Conservation (phyloP, 1,284 basidiomycete genomes). For the Acaromyces ingoldii region DNA sequence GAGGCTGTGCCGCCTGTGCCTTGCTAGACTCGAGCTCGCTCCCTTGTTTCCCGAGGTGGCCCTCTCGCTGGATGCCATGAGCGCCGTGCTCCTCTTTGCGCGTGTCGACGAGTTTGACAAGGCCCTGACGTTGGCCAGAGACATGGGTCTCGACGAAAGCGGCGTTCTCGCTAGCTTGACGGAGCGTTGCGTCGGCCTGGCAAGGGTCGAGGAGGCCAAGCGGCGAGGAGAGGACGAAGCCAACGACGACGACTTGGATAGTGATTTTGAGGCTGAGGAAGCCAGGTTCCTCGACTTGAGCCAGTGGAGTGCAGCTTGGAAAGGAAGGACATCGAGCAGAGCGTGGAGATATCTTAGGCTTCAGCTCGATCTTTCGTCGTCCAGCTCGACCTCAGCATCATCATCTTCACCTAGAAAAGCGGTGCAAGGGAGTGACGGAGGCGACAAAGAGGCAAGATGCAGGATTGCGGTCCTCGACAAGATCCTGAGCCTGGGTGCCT, state of each 20-base stretch:
- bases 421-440: constrained; percentile 60
- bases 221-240: too few relatives aligned
- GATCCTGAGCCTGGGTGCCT: constrained; percentile 64
- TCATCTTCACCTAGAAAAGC: too few relatives aligned
- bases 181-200: constrained; percentile 63
- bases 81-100: constrained; percentile 74
- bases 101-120: constrained; percentile 73
- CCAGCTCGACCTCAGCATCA: too few relatives aligned
- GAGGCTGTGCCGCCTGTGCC: constrained; percentile 73
- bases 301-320: constrained; percentile 62
- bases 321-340: constrained; percentile 70
- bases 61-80: constrained; percentile 32
- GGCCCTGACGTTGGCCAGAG: constrained; percentile 72
- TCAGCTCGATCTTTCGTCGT: constrained; percentile 69
- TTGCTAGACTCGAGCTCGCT: constrained; percentile 72
- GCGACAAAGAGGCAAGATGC: constrained; percentile 60
- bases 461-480: constrained; percentile 64
- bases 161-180: constrained; percentile 76
- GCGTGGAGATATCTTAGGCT: constrained; percentile 83
- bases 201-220: neutral
- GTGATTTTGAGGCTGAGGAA: neutral
- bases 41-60: constrained; percentile 59
- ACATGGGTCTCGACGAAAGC: constrained; percentile 76
- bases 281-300: constrained; percentile 26
- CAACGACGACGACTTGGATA: constrained; percentile 1